These are phyloP conservation scores for Chalciporus sp. DNA, from an alignment of 1,284 basidiomycete genomes.

Conservation along the genomic window DNA sequence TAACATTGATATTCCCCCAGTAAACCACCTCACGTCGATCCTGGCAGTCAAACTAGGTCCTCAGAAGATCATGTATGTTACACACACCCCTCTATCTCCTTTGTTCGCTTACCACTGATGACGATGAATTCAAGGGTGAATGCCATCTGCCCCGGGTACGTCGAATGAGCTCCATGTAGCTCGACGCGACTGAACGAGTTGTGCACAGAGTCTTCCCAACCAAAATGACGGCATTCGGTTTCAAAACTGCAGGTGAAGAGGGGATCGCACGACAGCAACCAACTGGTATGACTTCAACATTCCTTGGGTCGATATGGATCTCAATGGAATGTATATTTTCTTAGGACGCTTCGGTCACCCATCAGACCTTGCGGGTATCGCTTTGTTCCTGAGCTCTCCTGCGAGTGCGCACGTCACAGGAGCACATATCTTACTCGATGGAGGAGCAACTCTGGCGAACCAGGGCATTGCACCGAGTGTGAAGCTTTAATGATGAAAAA, in stretches of 20 bases:
- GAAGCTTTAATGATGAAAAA: slow-evolving; percentile 39
- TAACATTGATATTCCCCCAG: slow-evolving; percentile 32
- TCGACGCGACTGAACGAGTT: slow-evolving; percentile 3
- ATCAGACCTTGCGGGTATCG: slow-evolving; percentile 76
- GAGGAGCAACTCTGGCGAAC: slow-evolving; percentile 41
- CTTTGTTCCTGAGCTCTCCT: slow-evolving; percentile 72
- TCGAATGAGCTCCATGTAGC: background rate
- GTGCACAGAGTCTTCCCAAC: slow-evolving; percentile 72
- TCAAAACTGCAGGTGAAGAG: slow-evolving; percentile 61
- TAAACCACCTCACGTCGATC: slow-evolving; percentile 80
- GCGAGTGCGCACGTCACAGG: slow-evolving; percentile 78
- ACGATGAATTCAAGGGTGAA: slow-evolving; percentile 62
- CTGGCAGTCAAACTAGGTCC: slow-evolving; percentile 72
- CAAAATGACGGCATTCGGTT: slow-evolving; percentile 83
- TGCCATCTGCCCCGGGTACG: slow-evolving; percentile 77
- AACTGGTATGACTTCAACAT: slow-evolving; percentile 47
- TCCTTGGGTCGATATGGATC: background rate
- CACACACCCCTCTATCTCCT: background rate
- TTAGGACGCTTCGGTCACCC: slow-evolving; percentile 68
- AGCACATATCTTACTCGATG: slow-evolving; percentile 71
- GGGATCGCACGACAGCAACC: slow-evolving; percentile 56
- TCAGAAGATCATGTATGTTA: slow-evolving; percentile 62
- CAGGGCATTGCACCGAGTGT: slow-evolving; percentile 37
- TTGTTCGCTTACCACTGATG: background rate
- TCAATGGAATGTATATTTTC: background rate